Percentiles rank a stretch among this genome's conserved stretches.
Conservation (phyloP, 1,139 yeast species). For the Hansenula sp. region DNA sequence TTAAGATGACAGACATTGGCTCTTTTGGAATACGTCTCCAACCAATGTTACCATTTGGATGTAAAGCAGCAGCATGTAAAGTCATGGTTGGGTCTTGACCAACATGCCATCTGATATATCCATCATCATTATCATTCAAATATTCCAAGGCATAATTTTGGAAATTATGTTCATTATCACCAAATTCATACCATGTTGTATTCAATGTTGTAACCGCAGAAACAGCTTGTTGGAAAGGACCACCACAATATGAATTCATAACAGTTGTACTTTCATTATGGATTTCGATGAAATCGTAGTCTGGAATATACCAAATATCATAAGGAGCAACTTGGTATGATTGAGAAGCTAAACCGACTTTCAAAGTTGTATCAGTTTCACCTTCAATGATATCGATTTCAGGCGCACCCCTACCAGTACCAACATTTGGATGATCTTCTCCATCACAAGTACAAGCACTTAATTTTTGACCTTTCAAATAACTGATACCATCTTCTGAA, state of each 20-base stretch:
- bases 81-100: conserved; percentile 68
- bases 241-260: conserved; percentile 79
- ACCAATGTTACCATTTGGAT: conserved; percentile 81
- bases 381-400: conserved; percentile 87
- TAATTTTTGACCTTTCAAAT: conserved; percentile 73
- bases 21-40: conserved; percentile 75
- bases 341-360: conserved; percentile 61
- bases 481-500: conserved; percentile 75
- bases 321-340: conserved; percentile 81
- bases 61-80: conserved; percentile 56
- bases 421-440: conserved; percentile 76
- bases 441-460: conserved; percentile 69
- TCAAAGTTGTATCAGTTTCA: conserved; percentile 44
- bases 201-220: conserved; percentile 72
- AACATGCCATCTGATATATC: conserved; percentile 81
- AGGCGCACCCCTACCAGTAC: conserved; percentile 84
- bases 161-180: conserved; percentile 42
- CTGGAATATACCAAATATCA: conserved; percentile 84
- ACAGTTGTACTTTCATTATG: conserved; percentile 57
- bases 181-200: conserved; percentile 70
- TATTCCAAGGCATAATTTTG: conserved; percentile 82
- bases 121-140: conserved; percentile 55
- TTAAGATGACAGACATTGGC: conserved; percentile 79
- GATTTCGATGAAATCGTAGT: conserved; percentile 65
- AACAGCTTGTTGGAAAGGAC: conserved; percentile 82